Evolutionary conservation across 2,329 filamentous ascomycete species (phyloP).

Genomic region (Nectriaceae sp.): DNA sequence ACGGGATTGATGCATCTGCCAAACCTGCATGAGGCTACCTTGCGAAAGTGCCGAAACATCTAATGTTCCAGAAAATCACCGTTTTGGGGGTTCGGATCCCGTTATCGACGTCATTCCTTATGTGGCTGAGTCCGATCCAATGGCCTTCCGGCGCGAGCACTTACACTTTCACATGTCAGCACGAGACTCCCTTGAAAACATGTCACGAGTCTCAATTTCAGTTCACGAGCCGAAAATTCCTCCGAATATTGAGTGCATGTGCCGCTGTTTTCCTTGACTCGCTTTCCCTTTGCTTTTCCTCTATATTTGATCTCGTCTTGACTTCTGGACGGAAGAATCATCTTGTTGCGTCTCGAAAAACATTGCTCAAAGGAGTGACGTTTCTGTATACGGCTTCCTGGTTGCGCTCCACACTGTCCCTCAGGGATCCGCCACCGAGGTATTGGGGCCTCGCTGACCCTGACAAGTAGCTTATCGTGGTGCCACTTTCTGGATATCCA

Average conservation of each 20-base stretch:
- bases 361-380: background rate
- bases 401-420: background rate
- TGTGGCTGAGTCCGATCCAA: background rate
- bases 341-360: background rate
- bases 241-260: background rate
- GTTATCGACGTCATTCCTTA: background rate
- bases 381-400: background rate
- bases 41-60: too few relatives aligned
- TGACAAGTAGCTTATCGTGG: slow-evolving; percentile 5
- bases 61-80: too few relatives aligned
- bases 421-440: slow-evolving; percentile 18
- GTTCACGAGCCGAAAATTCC: slow-evolving; percentile 1
- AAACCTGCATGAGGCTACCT: too few relatives aligned
- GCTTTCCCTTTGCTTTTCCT: background rate
- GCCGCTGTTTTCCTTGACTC: background rate
- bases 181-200: slow-evolving; percentile 3
- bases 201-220: slow-evolving; percentile 26
- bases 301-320: background rate
- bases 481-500: slow-evolving; percentile 18
- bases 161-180: slow-evolving; percentile 31
- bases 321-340: too few relatives aligned
- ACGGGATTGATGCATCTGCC: too few relatives aligned
- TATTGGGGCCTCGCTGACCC: slow-evolving; percentile 1
- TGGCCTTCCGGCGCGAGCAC: slow-evolving; percentile 6
- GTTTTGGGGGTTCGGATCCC: background rate